Evolutionary conservation across 305 asterid genomes (phyloP).

Genomic region (Solanum aculeatissimum): DNA sequence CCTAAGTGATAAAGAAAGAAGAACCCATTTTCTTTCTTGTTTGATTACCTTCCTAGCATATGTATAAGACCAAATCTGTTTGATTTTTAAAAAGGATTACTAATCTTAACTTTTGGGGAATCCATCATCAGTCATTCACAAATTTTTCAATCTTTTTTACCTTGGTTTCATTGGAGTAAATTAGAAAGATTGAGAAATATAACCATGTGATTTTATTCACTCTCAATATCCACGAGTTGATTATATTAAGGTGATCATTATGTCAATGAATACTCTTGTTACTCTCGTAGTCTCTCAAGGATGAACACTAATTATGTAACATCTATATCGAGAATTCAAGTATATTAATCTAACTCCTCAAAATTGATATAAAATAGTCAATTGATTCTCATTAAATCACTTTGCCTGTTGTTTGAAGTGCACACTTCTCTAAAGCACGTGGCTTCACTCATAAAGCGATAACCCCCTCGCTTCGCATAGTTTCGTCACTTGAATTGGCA

Average conservation of each 20-base stretch:
- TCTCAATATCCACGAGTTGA: not conserved
- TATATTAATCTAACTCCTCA: not conserved
- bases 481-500: not conserved
- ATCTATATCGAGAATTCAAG: not conserved
- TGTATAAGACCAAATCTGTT: not conserved
- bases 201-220: not conserved
- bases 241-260: not conserved
- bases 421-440: not conserved
- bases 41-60: not conserved
- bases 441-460: not conserved
- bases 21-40: not conserved
- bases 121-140: not conserved
- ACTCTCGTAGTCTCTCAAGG: not conserved
- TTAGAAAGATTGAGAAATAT: not conserved
- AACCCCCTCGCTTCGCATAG: not conserved
- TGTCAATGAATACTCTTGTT: not conserved
- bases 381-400: not conserved
- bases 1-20: not conserved
- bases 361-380: not conserved
- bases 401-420: not conserved
- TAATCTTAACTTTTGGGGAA: not conserved
- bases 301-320: not conserved
- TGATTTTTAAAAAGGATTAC: not conserved
- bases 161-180: not conserved
- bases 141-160: not conserved